Percentiles rank a stretch among this genome's conserved stretches.
Evolutionary conservation across 2,329 filamentous ascomycete genomes (phyloP).

Genomic region (Xenoacremonium recifei): DNA sequence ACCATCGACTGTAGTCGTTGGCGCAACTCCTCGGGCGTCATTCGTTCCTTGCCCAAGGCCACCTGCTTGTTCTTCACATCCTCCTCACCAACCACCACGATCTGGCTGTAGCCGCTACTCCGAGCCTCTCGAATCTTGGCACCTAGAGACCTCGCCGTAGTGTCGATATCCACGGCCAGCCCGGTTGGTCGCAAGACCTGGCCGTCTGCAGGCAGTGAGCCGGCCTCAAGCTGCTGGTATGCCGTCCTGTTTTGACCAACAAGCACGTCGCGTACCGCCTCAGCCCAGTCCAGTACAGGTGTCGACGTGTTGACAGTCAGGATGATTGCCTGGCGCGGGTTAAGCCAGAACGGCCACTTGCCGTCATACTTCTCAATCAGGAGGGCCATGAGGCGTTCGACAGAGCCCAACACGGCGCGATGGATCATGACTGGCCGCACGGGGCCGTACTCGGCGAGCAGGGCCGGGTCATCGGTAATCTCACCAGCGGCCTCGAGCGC

Average conservation of each 20-base stretch:
- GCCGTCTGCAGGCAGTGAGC: slow-evolving; percentile 30
- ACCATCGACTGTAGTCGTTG: slow-evolving; percentile 45
- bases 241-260: slow-evolving; percentile 41
- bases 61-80: slow-evolving; percentile 61
- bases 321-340: slow-evolving; percentile 73
- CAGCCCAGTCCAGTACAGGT: slow-evolving; percentile 50
- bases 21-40: slow-evolving; percentile 45
- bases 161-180: slow-evolving; percentile 70
- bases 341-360: slow-evolving; percentile 85
- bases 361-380: slow-evolving; percentile 81
- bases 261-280: slow-evolving; percentile 47
- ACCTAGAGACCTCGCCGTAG: slow-evolving; percentile 57
- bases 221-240: slow-evolving; percentile 31
- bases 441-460: slow-evolving; percentile 52
- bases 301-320: slow-evolving; percentile 67
- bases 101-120: slow-evolving; percentile 67
- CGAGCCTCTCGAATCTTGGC: slow-evolving; percentile 75
- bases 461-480: slow-evolving; percentile 45
- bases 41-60: slow-evolving; percentile 37
- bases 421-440: slow-evolving; percentile 78
- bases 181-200: slow-evolving; percentile 55
- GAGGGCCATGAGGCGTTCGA: slow-evolving; percentile 82
- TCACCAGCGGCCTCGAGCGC: slow-evolving; percentile 56
- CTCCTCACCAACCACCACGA: slow-evolving; percentile 69
- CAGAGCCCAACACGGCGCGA: slow-evolving; percentile 78